Evolutionary conservation across 345 rosid species (phyloP), one percentile per base, ranked within the genome.

Genomic region (Salix dunnii): DNA sequence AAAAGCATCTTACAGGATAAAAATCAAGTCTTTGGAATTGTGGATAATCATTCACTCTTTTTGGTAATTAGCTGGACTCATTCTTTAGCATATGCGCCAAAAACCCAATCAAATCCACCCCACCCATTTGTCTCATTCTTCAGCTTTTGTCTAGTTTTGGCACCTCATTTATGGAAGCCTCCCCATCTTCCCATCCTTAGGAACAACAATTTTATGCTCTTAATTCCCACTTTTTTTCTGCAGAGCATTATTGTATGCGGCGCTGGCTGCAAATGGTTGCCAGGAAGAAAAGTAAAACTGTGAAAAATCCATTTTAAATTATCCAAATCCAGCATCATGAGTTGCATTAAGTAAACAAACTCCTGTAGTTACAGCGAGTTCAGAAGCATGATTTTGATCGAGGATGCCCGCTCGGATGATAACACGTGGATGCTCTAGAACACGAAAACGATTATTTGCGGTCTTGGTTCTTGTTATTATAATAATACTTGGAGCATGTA

Each of bases 1-100:
- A 82, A 85, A 87, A 86, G 91, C 92, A 87, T 85, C 87, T 80
- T 81, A 74, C 60, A 67, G 80, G 78, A 86, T 85, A 81, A 86
- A 75, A 65, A 80, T 80, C 25, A 67, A n/a, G 42, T 69, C 85
- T 21, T 25, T 25, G 67, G 55, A 40, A 30, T 78, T 79, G 76
- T 80, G 87, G 88, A 90, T 88, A 88, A 87, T 85, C 84, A 84
- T 82, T 7, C 80, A 75, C 80, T 67, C 17, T 64, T 28, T 51
- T 43, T 17, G 67, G 14, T 43, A 12, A n/a, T 33, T 53, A 25
- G 51, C 61, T 62, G 17, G 62, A 38, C 76, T 82, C 55, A 70
- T 38, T 77, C 78, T 68, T 65, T 70, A 48, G 83, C 80, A 85
- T 79, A 79, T 82, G 72, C 83, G 79, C 71, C 68, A 70, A 27